These are phyloP conservation scores for Rhazya stricta DNA, from an alignment of 257 asterid genomes.

Conservation along the genomic window DNA sequence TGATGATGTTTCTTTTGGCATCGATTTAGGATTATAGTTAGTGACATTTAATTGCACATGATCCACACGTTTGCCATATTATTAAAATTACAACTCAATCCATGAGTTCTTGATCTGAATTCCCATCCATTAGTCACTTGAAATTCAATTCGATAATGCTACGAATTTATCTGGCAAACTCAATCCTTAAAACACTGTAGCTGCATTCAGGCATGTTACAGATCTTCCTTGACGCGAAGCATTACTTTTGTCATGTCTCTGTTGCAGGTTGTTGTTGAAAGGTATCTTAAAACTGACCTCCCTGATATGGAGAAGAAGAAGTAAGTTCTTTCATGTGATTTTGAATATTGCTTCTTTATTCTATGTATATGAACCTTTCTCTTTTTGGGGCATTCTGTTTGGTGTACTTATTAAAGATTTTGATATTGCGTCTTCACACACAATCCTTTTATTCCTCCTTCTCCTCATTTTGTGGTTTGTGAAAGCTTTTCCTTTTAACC, in stretches of 20 bases:
- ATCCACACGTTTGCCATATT: background rate
- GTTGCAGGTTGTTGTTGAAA: constrained; percentile 79
- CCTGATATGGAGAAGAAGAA: constrained; percentile 94
- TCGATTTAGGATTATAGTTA: background rate
- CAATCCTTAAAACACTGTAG: background rate
- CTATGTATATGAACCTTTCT: background rate
- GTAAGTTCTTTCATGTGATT: constrained; percentile 33
- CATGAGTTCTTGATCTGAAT: background rate
- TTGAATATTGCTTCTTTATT: constrained; percentile 1
- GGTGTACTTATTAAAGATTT: background rate
- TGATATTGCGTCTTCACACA: background rate
- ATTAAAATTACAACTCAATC: background rate
- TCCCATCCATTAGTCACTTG: background rate
- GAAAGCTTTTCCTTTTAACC: background rate
- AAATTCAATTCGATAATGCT: background rate
- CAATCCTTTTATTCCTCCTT: background rate
- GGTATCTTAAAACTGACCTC: constrained; percentile 78
- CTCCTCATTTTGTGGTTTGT: background rate
- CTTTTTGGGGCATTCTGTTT: too few species aligned
- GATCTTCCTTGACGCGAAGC: background rate
- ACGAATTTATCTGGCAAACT: background rate
- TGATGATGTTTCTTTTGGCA: background rate
- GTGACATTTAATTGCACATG: background rate
- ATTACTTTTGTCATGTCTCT: background rate
- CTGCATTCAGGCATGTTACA: background rate